Percentiles rank a stretch among this genome's conserved stretches.
phyloP scores from a whole-genome alignment of 257 asterid species.

The Solanum bukasovii region DNA sequence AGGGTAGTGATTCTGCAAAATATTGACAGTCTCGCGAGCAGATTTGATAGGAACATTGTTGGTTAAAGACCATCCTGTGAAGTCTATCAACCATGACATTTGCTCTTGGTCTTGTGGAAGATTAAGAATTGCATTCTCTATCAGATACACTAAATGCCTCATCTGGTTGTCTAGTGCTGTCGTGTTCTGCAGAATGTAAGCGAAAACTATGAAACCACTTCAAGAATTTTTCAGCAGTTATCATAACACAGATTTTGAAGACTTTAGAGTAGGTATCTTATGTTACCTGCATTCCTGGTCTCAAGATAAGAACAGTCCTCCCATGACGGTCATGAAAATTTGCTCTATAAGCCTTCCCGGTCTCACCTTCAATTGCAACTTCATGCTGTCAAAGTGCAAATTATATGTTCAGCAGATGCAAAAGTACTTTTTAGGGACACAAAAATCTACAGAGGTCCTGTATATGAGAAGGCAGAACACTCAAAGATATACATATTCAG shows the following conservation, averaged over 20 bases:
- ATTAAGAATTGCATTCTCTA: conserved; percentile 84
- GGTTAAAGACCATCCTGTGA: conserved; percentile 80
- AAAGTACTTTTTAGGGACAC: not conserved
- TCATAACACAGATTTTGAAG: not conserved
- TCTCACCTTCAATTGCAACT: conserved; percentile 80
- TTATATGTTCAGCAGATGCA: not conserved
- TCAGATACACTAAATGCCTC: conserved; percentile 74
- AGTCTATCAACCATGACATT: conserved; percentile 94
- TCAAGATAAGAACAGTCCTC: conserved; percentile 73
- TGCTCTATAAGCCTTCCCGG: conserved; percentile 79
- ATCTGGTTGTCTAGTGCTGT: conserved; percentile 71
- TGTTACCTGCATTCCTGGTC: conserved; percentile 85
- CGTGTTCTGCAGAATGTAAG: conserved; percentile 54
- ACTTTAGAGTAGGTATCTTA: not conserved
- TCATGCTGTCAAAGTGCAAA: conserved; percentile 41
- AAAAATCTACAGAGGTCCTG: not conserved
- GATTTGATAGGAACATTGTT: conserved; percentile 72
- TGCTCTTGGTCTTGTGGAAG: conserved; percentile 93
- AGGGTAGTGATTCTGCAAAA: conserved; percentile 83
- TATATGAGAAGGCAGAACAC: not conserved
- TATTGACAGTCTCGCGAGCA: conserved; percentile 63
- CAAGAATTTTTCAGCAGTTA: not conserved
- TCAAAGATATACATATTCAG: not conserved
- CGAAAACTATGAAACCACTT: not conserved
- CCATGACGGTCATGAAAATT: conserved; percentile 81